These are phyloP conservation scores for Castanopsis chinensis DNA, from an alignment of 306 rosid species.

Conservation along the genomic window DNA sequence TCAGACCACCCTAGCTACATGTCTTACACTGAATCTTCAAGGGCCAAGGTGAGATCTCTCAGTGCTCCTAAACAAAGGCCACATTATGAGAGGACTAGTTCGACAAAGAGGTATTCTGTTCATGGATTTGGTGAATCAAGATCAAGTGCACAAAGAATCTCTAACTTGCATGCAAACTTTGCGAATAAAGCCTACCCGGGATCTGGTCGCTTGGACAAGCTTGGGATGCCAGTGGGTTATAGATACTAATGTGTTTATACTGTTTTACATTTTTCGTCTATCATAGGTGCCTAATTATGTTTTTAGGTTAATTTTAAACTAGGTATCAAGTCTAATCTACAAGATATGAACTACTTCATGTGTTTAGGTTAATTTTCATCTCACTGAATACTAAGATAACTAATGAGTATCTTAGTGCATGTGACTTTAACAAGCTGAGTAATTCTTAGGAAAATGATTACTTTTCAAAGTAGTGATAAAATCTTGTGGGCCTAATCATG, in stretches of 20 bases:
- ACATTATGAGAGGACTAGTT: constrained; percentile 53
- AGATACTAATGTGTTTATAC: constrained; percentile 30
- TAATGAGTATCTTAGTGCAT: background rate
- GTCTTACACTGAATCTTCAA: constrained; percentile 80
- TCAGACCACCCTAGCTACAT: constrained; percentile 73
- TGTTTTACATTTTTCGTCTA: background rate
- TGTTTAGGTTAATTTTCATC: background rate
- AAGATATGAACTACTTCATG: background rate
- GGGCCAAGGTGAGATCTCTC: constrained; percentile 64
- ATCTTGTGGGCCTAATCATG: too few relatives aligned
- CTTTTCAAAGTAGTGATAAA: too few relatives aligned
- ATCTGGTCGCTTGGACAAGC: constrained; percentile 90
- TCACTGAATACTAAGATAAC: background rate
- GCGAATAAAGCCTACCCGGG: constrained; percentile 66
- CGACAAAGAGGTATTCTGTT: constrained; percentile 50
- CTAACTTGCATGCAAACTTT: constrained; percentile 57
- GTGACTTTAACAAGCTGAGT: background rate
- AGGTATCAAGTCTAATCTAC: background rate
- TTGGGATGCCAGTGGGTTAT: constrained; percentile 74
- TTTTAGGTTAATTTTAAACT: background rate
- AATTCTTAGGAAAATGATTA: background rate
- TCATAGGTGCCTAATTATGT: background rate
- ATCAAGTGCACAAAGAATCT: constrained; percentile 31
- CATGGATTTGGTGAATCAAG: constrained; percentile 40
- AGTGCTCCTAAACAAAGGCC: constrained; percentile 85